Evolutionary conservation across 768 basidiomycete genomes (phyloP).

Genomic region (Termitomyces sp.): DNA sequence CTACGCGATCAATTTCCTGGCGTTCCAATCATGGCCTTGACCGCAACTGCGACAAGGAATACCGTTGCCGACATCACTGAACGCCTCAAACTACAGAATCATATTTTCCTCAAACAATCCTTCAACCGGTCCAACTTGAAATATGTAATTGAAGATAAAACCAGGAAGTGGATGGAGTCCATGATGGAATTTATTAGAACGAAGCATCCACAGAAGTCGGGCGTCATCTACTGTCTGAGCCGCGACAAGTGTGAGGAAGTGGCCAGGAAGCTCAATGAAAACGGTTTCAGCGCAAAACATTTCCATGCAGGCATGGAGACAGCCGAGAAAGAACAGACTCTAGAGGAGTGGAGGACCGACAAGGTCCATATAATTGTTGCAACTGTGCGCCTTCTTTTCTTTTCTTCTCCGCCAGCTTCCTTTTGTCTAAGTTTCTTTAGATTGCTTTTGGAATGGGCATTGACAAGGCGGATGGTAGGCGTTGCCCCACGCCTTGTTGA

Average conservation of each 20-base stretch:
- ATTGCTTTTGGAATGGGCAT: constrained; percentile 98
- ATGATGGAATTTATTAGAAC: constrained; percentile 66
- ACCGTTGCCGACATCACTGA: constrained; percentile 75
- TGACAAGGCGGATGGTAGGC: constrained; percentile 73
- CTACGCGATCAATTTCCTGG: constrained; percentile 72
- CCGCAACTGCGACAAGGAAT: constrained; percentile 84
- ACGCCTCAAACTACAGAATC: constrained; percentile 55
- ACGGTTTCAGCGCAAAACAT: constrained; percentile 61
- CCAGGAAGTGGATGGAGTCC: constrained; percentile 42
- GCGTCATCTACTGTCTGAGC: constrained; percentile 81
- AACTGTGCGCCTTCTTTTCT: constrained; percentile 49
- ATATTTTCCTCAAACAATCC: constrained; percentile 66
- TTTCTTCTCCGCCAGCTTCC: background rate
- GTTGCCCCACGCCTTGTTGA: background rate
- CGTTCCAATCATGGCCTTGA: constrained; percentile 93
- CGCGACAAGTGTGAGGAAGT: constrained; percentile 76
- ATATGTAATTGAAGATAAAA: constrained; percentile 54
- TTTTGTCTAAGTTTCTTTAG: constrained; percentile 29
- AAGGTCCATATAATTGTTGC: constrained; percentile 83
- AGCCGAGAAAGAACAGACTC: constrained; percentile 55
- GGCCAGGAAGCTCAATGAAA: constrained; percentile 58
- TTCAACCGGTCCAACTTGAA: constrained; percentile 93
- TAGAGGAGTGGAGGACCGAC: constrained; percentile 71
- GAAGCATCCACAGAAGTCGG: constrained; percentile 53
- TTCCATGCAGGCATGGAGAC: constrained; percentile 80